Percentiles rank a stretch among this genome's conserved stretches.
phyloP scores from a whole-genome alignment of 108 stramenopile species.

The Nitzschia sp. region DNA sequence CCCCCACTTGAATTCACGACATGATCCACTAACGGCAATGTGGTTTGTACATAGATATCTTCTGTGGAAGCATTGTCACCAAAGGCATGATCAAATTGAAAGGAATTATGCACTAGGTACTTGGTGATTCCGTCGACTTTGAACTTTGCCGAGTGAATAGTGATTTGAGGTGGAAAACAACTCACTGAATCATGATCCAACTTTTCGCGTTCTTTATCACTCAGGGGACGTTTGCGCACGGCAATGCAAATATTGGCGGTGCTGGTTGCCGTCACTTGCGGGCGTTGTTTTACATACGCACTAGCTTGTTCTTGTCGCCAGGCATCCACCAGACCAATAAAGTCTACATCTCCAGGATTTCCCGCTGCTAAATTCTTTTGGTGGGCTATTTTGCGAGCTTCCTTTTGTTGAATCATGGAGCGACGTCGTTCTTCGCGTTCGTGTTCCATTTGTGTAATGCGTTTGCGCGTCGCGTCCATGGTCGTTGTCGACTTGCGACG shows the following conservation, averaged over 20 bases:
- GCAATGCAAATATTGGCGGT: conserved; percentile 82
- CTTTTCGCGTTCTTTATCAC: conserved; percentile 70
- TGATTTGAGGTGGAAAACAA: conserved; percentile 88
- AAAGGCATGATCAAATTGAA: conserved; percentile 95
- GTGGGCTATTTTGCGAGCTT: conserved; percentile 79
- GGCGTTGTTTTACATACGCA: neutral
- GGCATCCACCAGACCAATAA: conserved; percentile 88
- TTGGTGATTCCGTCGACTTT: conserved; percentile 98
- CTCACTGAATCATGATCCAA: conserved; percentile 96
- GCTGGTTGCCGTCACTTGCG: neutral
- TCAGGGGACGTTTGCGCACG: conserved; percentile 88
- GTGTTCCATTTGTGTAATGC: conserved; percentile 87
- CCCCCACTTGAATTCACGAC: conserved; percentile 61
- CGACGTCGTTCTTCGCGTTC: conserved; percentile 86
- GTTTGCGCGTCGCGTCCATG: conserved; percentile 65
- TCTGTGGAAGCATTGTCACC: conserved; percentile 71
- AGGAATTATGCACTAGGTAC: conserved; percentile 93
- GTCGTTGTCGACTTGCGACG: conserved; percentile 2
- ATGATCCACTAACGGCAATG: conserved; percentile 90
- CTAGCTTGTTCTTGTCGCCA: conserved; percentile 77
- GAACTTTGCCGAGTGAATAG: conserved; percentile 95
- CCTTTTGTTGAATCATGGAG: conserved; percentile 69
- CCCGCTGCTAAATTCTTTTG: conserved; percentile 79
- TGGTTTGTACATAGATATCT: conserved; percentile 83
- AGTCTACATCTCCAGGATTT: conserved; percentile 99